These are phyloP conservation scores for Apophysomyces trapeziformis DNA, from an alignment of 371 early-diverging fungal species.

Conservation along the genomic window DNA sequence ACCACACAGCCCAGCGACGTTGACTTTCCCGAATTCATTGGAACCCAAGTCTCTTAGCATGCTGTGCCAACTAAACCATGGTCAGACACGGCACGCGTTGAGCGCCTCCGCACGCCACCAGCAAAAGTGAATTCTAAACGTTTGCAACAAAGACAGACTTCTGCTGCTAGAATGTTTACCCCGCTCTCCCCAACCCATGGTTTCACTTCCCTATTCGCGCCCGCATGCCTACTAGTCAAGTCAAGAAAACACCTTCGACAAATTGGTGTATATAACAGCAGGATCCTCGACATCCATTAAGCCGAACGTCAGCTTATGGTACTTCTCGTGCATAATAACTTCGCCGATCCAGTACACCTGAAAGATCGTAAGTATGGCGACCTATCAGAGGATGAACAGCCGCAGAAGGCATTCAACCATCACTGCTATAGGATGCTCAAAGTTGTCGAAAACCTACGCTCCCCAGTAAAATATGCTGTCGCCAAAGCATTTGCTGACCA, in stretches of 20 bases:
- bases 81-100: background rate
- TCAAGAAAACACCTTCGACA: background rate
- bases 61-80: background rate
- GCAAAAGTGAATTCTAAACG: background rate
- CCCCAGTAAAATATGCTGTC: background rate
- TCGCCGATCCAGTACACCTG: constrained; percentile 2
- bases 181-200: constrained; percentile 15
- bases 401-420: background rate
- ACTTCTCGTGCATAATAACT: constrained; percentile 15
- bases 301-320: constrained; percentile 9
- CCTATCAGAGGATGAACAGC: background rate
- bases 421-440: background rate
- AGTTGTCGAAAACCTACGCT: background rate
- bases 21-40: background rate
- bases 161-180: constrained; percentile 15
- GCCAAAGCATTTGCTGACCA: background rate
- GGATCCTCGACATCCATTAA: constrained; percentile 18
- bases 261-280: background rate
- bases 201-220: constrained; percentile 12
- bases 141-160: background rate
- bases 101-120: background rate
- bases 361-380: background rate
- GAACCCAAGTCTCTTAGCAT: background rate
- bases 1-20: background rate
- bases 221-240: background rate